Evolutionary conservation across 179 eudicot species (phyloP), one percentile per base, ranked within the genome.

Genomic region (Spergularia azorica): DNA sequence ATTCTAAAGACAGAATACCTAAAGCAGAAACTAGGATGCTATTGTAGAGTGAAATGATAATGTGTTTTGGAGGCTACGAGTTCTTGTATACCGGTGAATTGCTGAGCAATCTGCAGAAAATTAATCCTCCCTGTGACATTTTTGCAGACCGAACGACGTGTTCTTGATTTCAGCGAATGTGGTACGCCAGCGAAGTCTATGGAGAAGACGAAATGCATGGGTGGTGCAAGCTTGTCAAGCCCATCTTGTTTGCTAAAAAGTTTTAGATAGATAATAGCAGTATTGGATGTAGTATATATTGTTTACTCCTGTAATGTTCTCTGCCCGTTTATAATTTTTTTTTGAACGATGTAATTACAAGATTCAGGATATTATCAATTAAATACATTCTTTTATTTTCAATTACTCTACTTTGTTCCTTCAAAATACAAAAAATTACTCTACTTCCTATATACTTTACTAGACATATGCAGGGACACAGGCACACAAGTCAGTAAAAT

Each of bases 81-180:
- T 43, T 2, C 39, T 9, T 2, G 13, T 9, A 2, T 7, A 65
- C 41, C 21, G 41, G 16, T 17, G 26, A 20, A 43, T 43, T 43
- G 38, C 17, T 26, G 43, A 20, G 2, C 7, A 18, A 16, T 20
- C 18, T 63, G 18, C 2, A 11, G 15, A 75, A n/a, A 2, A 36
- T 26, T 83, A 36, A 80, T 17, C 13, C 16, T 20, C 13, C 41
- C 3, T 41, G 32, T 26, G 32, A 0, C 79, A 65, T 41, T 80
- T 81, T n/a, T n/a, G 64, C 91, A 94, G 97, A 71, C 76, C 1
- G 98, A 94, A 86, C 54, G 95, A 52, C 97, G 98, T 6, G 82
- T 84, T 15, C 89, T 94, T 36, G 98, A 94, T 83, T 94, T 94
- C 81, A 94, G 96, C 56, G 97, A 92, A 76, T 94, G 97, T 62